Conservation (phyloP, 1,284 basidiomycete species). For the Peniophora sp. region DNA sequence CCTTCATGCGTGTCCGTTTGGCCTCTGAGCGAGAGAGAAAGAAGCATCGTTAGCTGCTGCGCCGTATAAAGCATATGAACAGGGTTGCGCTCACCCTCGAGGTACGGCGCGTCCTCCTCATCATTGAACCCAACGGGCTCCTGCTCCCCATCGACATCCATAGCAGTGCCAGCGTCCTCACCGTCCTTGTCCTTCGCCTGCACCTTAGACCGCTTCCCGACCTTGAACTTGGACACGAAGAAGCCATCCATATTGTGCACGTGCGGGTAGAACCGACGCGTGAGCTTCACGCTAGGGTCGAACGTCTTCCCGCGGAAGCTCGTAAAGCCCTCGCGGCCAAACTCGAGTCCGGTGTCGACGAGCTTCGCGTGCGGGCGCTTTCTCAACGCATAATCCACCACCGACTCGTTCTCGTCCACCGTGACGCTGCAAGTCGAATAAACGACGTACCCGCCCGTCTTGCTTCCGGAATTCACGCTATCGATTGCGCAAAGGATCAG, state of each 20-base stretch:
- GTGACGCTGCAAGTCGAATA: slow-evolving; percentile 99
- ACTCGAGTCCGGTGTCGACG: slow-evolving; percentile 89
- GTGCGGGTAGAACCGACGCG: slow-evolving; percentile 87
- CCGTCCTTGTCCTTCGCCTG: slow-evolving; percentile 26
- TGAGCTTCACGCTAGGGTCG: slow-evolving; percentile 72
- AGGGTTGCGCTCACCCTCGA: slow-evolving; percentile 49
- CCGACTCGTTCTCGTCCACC: slow-evolving; percentile 97
- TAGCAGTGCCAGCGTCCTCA: slow-evolving; percentile 26
- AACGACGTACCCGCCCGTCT: slow-evolving; percentile 91
- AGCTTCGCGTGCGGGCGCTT: slow-evolving; percentile 95
- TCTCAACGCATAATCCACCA: slow-evolving; percentile 96
- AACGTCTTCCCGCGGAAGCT: slow-evolving; percentile 88
- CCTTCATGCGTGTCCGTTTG: slow-evolving; percentile 65
- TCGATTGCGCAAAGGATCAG: slow-evolving; percentile 98
- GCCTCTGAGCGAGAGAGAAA: slow-evolving; percentile 36
- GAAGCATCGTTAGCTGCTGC: slow-evolving; percentile 3
- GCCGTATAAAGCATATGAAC: slow-evolving; percentile 5
- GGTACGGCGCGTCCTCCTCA: slow-evolving; percentile 60
- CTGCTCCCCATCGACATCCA: slow-evolving; percentile 17
- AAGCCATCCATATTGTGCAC: slow-evolving; percentile 98
- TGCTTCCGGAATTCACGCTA: slow-evolving; percentile 84
- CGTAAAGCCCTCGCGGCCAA: slow-evolving; percentile 90
- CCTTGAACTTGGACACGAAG: slow-evolving; percentile 97
- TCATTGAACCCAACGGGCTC: slow-evolving; percentile 46
- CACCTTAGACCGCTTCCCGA: slow-evolving; percentile 68